Base-by-base conservation (phyloP, 768 basidiomycete genomes). In the Termitomyces titanicus region DNA sequence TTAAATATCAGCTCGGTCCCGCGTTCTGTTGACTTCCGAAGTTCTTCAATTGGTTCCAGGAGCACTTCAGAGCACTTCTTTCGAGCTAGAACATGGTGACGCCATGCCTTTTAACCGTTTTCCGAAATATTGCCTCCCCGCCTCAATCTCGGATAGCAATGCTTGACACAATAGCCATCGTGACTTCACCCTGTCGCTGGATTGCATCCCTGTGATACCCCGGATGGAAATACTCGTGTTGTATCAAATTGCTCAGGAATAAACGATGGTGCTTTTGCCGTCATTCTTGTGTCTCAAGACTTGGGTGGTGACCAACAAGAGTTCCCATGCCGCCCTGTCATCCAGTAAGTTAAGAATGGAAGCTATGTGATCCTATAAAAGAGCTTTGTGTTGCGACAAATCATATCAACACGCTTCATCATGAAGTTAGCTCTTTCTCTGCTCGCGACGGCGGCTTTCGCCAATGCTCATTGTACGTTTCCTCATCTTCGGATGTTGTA, bases 371-470 rank as follows among this genome's bases (percentile, higher is more conserved):
- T 17, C 8, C 8, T 43, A 44, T 25, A 56, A 51, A 56, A 51
- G 44, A 34, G 17, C 33, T 22, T 24, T 27, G 10, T 22, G 10
- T 22, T 25, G 5, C 46, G 18, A 39, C 9, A 9, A 13, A 29
- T 27, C 17, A 18, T 35, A 46, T 5, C 44, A 39, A 47, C 17
- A 34, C 38, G 13, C 35, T 35, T 57, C 33, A 62, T 42, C 60
- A 74, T 75, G 73, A 74, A 72, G 64, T 57, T 71, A 13, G 56
- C 66, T 48, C 58, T 72, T 57, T 55, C 69, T 50, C 44, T 68
- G 24, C 66, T 73, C 47, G 62, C 64, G 29, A 56, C 64, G 31
- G 66, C 62, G 35, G 68, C 68, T 42, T 51, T 69, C 29, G 70
- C 68, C 62, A 65, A 72, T 60, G 72, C 71, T 18, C 72, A 72